Percentiles rank a stretch among this genome's conserved stretches.
These are phyloP conservation scores for Colletotrichum euphorbiae DNA, from an alignment of 2,329 filamentous ascomycete species.

Conservation along the genomic window DNA sequence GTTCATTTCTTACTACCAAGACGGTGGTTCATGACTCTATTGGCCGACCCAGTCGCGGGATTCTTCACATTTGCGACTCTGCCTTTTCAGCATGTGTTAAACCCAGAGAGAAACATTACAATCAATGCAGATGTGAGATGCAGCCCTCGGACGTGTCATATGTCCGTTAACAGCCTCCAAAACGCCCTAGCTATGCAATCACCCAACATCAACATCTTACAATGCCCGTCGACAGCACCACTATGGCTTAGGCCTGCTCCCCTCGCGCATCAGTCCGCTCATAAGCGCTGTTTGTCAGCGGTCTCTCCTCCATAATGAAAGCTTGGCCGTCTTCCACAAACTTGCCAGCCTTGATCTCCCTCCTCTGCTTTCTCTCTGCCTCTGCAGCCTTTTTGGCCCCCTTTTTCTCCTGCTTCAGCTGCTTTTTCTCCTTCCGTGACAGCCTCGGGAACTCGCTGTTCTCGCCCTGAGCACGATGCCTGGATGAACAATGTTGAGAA, in stretches of 20 bases:
- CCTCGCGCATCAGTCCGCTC: constrained; percentile 14
- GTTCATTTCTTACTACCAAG: neutral
- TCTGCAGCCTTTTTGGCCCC: constrained; percentile 6
- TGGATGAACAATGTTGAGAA: constrained; percentile 60
- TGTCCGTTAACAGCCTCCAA: constrained; percentile 1
- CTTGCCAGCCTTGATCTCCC: constrained; percentile 12
- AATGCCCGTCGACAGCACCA: neutral
- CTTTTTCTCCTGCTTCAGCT: constrained; percentile 52
- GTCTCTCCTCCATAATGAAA: neutral
- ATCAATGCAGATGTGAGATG: constrained; percentile 1
- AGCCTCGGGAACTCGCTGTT: constrained; percentile 58
- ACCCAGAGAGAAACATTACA: constrained; percentile 6
- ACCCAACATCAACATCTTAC: neutral
- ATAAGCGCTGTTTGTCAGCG: neutral
- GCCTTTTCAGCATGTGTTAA: constrained; percentile 2
- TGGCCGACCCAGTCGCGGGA: neutral
- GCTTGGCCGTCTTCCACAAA: neutral
- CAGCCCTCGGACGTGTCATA: constrained; percentile 14
- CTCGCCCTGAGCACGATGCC: constrained; percentile 59
- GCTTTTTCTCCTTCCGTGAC: constrained; percentile 58
- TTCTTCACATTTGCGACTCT: neutral
- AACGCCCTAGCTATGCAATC: constrained; percentile 18
- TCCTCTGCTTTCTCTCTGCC: constrained; percentile 18
- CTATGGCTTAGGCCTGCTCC: neutral
- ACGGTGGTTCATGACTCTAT: neutral